These are phyloP conservation scores for Warburgia ugandensis DNA, from an alignment of 164 flowering plant genomes.

Conservation along the genomic window DNA sequence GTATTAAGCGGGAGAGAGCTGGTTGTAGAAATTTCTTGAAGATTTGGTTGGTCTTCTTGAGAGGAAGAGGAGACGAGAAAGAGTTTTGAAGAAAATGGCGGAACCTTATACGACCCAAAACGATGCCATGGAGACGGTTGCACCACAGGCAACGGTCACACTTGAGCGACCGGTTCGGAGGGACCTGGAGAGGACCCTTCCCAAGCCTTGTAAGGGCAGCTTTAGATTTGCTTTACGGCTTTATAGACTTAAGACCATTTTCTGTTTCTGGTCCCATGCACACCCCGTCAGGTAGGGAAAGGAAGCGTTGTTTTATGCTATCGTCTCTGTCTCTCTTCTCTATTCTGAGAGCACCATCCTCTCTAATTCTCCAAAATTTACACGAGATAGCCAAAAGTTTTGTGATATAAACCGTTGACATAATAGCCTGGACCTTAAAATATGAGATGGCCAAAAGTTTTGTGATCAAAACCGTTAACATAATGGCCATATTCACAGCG, in stretches of 20 bases:
- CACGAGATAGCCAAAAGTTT: not conserved
- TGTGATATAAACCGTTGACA: not conserved
- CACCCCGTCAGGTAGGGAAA: too few relatives aligned
- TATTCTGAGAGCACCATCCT: too few relatives aligned
- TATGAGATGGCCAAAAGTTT: not conserved
- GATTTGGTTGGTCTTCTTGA: too few relatives aligned
- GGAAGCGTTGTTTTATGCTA: not conserved
- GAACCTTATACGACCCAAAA: constrained; percentile 2
- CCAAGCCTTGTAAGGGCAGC: constrained; percentile 61
- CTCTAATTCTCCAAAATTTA: too few relatives aligned
- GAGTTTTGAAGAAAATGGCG: constrained; percentile 7
- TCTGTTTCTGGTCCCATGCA: not conserved
- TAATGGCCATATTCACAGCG: too few relatives aligned
- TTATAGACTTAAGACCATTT: not conserved
- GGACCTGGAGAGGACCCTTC: constrained; percentile 54
- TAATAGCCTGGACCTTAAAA: not conserved
- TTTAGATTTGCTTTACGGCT: not conserved
- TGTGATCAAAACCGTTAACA: too few relatives aligned
- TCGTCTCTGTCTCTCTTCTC: too few relatives aligned
- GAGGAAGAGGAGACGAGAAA: too few relatives aligned
- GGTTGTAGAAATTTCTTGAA: too few relatives aligned
- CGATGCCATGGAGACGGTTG: constrained; percentile 42
- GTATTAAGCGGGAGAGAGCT: too few relatives aligned
- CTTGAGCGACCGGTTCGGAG: constrained; percentile 40
- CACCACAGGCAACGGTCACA: constrained; percentile 64